Evolutionary conservation across 257 asterid genomes (phyloP).

Genomic region (Vinca minor): DNA sequence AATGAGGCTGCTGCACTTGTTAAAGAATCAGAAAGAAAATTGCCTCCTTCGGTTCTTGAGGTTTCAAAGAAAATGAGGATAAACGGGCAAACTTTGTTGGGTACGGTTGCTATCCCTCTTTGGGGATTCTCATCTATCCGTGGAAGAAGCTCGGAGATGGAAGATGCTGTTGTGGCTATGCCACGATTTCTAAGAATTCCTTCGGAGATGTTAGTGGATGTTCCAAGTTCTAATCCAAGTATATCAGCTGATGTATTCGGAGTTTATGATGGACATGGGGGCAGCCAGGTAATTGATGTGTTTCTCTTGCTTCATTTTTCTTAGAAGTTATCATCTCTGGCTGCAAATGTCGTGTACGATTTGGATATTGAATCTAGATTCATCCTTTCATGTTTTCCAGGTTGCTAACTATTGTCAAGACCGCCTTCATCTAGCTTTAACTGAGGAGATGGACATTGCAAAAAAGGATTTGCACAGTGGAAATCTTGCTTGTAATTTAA

Average conservation of each 20-base stretch:
- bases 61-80: constrained; percentile 37
- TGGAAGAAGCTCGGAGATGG: constrained; percentile 85
- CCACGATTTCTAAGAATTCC: constrained; percentile 57
- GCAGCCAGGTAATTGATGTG: constrained; percentile 63
- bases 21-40: constrained; percentile 33
- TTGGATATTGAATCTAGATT: neutral
- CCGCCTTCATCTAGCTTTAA: constrained; percentile 55
- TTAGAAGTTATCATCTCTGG: too few species aligned
- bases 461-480: constrained; percentile 23
- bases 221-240: constrained; percentile 26
- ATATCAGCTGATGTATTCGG: constrained; percentile 60
- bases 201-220: constrained; percentile 44
- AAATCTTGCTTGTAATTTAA: constrained; percentile 27
- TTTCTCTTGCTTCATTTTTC: neutral
- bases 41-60: constrained; percentile 36
- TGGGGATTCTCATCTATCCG: constrained; percentile 69
- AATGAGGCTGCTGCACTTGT: constrained; percentile 16
- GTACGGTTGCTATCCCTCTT: constrained; percentile 39
- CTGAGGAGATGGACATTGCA: constrained; percentile 48
- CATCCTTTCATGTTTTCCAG: constrained; percentile 22
- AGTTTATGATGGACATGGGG: constrained; percentile 96
- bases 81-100: constrained; percentile 21
- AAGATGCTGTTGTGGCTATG: constrained; percentile 53
- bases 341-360: neutral
- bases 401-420: constrained; percentile 74